phyloP scores from a whole-genome alignment of 1,139 yeast genomes.

The Geotrichum candidum region DNA sequence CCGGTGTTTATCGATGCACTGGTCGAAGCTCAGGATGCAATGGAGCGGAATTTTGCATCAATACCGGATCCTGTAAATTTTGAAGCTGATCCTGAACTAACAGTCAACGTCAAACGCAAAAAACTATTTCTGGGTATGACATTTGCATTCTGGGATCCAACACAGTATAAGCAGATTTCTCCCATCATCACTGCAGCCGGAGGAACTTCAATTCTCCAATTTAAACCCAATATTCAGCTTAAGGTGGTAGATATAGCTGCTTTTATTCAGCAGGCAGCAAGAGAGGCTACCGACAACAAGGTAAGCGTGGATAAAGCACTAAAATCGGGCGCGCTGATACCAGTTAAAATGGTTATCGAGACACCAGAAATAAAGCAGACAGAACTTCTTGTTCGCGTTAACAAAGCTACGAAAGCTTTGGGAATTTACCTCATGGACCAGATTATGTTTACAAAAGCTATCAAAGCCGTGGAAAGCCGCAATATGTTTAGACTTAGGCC shows the following conservation, averaged over 20 bases:
- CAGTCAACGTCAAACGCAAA: constrained; percentile 18
- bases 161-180: constrained; percentile 17
- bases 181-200: constrained; percentile 23
- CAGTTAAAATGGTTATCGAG: constrained; percentile 1
- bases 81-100: constrained; percentile 20
- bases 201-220: constrained; percentile 17
- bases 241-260: constrained; percentile 3
- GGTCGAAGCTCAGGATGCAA: neutral
- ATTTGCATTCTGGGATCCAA: constrained; percentile 18
- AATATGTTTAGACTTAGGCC: constrained; percentile 5
- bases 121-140: constrained; percentile 17
- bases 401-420: constrained; percentile 6
- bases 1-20: constrained; percentile 16
- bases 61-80: constrained; percentile 21
- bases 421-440: constrained; percentile 4
- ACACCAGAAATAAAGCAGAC: neutral
- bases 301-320: constrained; percentile 1
- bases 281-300: neutral
- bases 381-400: neutral
- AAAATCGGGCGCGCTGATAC: constrained; percentile 2
- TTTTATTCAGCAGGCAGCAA: constrained; percentile 5
- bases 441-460: neutral
- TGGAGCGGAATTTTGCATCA: neutral
- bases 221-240: neutral
- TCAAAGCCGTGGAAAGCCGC: constrained; percentile 1